Conservation (phyloP, 1,139 yeast species). For the Geotrichum europaeum region DNA sequence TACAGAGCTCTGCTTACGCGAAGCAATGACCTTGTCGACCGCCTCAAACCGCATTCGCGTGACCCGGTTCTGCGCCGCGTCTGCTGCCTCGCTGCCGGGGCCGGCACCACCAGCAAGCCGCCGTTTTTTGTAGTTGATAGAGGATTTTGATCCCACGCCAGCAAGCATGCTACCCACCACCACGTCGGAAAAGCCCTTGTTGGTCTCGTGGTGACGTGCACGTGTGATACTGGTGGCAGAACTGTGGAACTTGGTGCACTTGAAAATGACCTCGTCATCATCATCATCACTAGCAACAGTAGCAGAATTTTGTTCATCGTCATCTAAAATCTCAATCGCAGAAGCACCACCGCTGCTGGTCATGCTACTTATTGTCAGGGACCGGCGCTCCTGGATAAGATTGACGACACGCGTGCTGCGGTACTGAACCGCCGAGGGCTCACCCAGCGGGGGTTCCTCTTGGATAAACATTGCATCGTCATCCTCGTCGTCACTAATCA, state of each 20-base stretch:
- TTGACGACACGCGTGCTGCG: not conserved
- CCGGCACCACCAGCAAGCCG: not conserved
- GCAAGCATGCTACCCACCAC: not conserved
- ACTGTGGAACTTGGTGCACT: not conserved
- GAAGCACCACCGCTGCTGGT: not conserved
- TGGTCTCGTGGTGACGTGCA: not conserved
- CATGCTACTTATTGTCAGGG: not conserved
- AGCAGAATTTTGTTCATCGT: constrained; percentile 21
- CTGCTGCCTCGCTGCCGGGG: not conserved
- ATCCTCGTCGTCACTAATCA: constrained; percentile 6
- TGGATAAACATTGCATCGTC: not conserved
- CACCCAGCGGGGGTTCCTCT: not conserved
- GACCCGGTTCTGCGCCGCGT: not conserved
- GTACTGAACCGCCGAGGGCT: not conserved
- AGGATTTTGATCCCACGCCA: constrained; percentile 3
- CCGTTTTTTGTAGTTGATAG: constrained; percentile 3
- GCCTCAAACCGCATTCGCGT: not conserved
- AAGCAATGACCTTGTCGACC: not conserved
- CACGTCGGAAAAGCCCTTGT: not conserved
- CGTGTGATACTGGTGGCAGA: not conserved
- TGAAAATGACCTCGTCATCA: constrained; percentile 26
- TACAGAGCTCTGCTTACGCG: not conserved
- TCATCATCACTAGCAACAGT: constrained; percentile 28
- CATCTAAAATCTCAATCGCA: constrained; percentile 22
- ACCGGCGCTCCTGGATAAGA: not conserved